Percentiles rank a stretch among this genome's conserved stretches.
These are phyloP conservation scores for Microstegium vimineum DNA, from an alignment of 176 grass and related monocot genomes.

Conservation along the genomic window DNA sequence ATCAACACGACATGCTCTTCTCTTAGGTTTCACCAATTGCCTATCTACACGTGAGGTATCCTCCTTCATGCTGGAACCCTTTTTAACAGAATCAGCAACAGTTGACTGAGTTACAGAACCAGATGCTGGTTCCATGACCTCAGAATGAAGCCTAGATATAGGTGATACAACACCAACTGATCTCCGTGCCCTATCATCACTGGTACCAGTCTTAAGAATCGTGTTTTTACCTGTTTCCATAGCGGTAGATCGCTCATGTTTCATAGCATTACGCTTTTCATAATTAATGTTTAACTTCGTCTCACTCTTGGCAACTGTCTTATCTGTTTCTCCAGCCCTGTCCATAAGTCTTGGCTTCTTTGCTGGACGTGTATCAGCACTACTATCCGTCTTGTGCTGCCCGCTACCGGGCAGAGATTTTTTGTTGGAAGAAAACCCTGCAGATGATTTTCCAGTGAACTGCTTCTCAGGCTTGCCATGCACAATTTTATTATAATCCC, in stretches of 20 bases:
- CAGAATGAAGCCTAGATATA: conserved; percentile 30
- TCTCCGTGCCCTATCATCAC: conserved; percentile 17
- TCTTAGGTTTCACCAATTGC: conserved; percentile 42
- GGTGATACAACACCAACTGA: conserved; percentile 24
- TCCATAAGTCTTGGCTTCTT: conserved; percentile 47
- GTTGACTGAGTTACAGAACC: conserved; percentile 25
- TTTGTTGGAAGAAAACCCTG: conserved; percentile 22
- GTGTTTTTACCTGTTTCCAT: conserved; percentile 24
- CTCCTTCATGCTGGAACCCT: conserved; percentile 41
- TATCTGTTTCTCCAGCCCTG: conserved; percentile 27
- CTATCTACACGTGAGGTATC: conserved; percentile 27
- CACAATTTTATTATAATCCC: conserved; percentile 24
- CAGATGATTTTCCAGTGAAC: conserved; percentile 40
- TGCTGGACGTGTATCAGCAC: conserved; percentile 34
- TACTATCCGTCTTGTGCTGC: conserved; percentile 36
- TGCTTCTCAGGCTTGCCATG: conserved; percentile 32
- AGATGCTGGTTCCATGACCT: conserved; percentile 28
- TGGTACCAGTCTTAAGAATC: conserved; percentile 16
- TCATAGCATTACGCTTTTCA: conserved; percentile 32
- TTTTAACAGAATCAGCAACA: conserved; percentile 38
- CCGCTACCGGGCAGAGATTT: conserved; percentile 36
- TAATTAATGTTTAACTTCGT: conserved; percentile 5
- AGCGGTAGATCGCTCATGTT: conserved; percentile 35
- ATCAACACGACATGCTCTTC: conserved; percentile 59
- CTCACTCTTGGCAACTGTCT: conserved; percentile 32